Percentiles rank a stretch among this genome's conserved stretches.
Conservation (phyloP, 2,329 filamentous ascomycete species). For the Bipolaris zeicola region DNA sequence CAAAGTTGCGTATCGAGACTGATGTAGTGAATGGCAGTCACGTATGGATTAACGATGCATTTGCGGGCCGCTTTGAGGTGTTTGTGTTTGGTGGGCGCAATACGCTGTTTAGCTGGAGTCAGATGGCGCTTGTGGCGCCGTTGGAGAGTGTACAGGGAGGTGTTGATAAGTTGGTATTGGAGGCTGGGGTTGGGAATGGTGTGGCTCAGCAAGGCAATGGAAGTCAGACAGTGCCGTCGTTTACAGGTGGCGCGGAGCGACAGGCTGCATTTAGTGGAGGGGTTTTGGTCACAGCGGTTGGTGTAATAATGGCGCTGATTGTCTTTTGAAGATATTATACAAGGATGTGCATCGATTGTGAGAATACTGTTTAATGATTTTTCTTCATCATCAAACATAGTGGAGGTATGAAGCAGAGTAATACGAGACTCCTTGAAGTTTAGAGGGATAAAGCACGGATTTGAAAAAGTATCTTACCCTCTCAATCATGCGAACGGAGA, state of each 20-base stretch:
- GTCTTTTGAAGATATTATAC: background rate
- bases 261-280: no score
- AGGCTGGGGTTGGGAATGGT: conserved; percentile 1
- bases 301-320: background rate
- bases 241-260: background rate
- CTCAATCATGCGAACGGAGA: background rate
- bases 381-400: background rate
- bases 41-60: conserved; percentile 55
- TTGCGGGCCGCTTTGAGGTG: conserved; percentile 60
- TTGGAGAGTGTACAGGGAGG: conserved; percentile 46
- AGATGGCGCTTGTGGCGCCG: conserved; percentile 63
- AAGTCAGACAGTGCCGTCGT: background rate
- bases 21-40: conserved; percentile 55
- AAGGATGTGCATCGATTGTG: background rate
- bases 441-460: no score
- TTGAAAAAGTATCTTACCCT: no score
- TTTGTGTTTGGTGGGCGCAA: conserved; percentile 61
- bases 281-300: background rate
- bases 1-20: conserved; percentile 51
- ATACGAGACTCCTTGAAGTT: no score
- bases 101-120: conserved; percentile 59
- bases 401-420: background rate
- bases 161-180: conserved; percentile 22
- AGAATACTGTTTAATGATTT: background rate
- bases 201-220: background rate